Base-by-base conservation (phyloP, 768 basidiomycete species). In the Podaxis sp. region DNA sequence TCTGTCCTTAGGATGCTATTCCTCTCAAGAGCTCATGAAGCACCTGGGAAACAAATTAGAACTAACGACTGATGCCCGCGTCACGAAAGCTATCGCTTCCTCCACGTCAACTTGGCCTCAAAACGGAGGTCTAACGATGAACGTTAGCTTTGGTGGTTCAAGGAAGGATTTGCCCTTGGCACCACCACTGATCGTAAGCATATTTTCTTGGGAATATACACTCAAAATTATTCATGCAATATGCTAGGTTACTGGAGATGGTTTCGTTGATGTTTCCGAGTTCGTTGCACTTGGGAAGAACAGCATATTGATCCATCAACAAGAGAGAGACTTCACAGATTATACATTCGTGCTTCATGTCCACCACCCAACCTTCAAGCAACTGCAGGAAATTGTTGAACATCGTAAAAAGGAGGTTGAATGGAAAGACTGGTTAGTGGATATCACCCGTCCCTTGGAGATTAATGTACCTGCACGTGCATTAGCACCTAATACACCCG, bases 251-350 rank as follows among this genome's bases (percentile, higher is more conserved):
- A 82, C 79, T 6, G 74, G 80, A 0, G 78, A 86, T 50, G 77
- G 75, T 63, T 72, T 82, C 17, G 77, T 87, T 22, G 86, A 88
- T 64, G 52, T 88, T 11, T 84, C 84, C 2, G 74, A 75, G 17
- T 78, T 82, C 58, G 63, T 84, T 24, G 67, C 63, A 17, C 41
- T 56, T 0, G 85, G 84, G 20, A 48, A 68, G 8, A 86, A 86
- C 65, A 71, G 58, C 0, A 67, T 87, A 8, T 72, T 77, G 60
- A 73, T 87, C 36, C 67, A 64, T 36, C 84, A 84, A 57, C 69
- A 66, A 33, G 71, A 30, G 37, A 53, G 69, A 20, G 81, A 82
- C 66, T 70, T 84, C 71, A 79, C 80, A 6, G 71, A 75, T 36
- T 80, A 82, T 61, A 71, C 77, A 26, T 75, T 85, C 54, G 73